Percentiles rank a stretch among this genome's conserved stretches.
Conservation (phyloP, 345 rosid genomes). For the Citrus maxima region DNA sequence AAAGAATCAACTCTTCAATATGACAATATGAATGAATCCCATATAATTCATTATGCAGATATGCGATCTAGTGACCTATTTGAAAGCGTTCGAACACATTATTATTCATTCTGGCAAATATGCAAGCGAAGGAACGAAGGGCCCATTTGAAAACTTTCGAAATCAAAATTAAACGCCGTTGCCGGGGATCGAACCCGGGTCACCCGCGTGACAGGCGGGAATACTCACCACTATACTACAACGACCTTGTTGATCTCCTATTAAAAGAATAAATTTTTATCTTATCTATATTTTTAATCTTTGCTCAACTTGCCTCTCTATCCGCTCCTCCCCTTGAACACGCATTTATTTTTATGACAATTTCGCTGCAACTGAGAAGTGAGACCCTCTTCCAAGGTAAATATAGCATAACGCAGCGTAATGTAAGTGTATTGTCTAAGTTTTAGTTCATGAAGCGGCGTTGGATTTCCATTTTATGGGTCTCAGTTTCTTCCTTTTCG, state of each 20-base stretch:
- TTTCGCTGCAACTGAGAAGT: background rate
- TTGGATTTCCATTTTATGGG: background rate
- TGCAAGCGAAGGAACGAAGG: too few species aligned
- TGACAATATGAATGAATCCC: too few species aligned
- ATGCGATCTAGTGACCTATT: too few species aligned
- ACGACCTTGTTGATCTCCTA: conserved; percentile 7
- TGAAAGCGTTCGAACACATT: too few species aligned
- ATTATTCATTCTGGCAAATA: too few species aligned
- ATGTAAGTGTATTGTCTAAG: too few species aligned
- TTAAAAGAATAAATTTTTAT: accelerated
- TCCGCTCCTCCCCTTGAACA: background rate
- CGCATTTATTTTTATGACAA: background rate
- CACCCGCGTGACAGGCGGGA: conserved; percentile 72
- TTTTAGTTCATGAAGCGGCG: background rate
- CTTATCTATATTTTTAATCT: too few species aligned
- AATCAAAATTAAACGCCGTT: conserved; percentile 32
- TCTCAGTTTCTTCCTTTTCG: background rate
- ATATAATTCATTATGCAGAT: too few species aligned
- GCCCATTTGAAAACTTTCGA: too few species aligned
- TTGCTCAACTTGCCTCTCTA: background rate
- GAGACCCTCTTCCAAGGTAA: background rate
- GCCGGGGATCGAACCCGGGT: conserved; percentile 81
- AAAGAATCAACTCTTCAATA: too few species aligned
- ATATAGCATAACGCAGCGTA: too few species aligned
- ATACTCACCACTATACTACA: conserved; percentile 66